A percentile compares a stretch with the other conserved stretches of the same genome.
Conservation (phyloP, 2,329 filamentous ascomycete species). For the Macrophomina pseudophaseolina region DNA sequence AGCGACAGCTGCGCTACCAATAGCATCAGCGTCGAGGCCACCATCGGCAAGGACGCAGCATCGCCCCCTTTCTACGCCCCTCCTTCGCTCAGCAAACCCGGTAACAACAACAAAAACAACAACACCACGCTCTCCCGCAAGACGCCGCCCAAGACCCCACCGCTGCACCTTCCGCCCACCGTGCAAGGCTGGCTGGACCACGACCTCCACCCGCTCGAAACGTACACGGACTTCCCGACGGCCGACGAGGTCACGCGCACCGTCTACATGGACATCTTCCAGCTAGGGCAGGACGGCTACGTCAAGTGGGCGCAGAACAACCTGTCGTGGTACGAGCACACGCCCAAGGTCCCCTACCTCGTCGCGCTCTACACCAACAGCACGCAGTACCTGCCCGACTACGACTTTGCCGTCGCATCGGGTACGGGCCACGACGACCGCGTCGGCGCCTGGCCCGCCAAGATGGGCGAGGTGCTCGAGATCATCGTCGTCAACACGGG, state of each 20-base stretch:
- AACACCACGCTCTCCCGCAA: conserved; percentile 26
- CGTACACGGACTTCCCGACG: conserved; percentile 40
- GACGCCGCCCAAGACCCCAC: conserved; percentile 30
- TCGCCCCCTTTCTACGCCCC: not conserved
- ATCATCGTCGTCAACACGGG: conserved; percentile 55
- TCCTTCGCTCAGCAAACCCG: too few relatives aligned
- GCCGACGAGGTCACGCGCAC: conserved; percentile 41
- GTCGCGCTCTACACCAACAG: conserved; percentile 59
- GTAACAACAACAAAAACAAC: not conserved
- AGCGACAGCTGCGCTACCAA: conserved; percentile 14
- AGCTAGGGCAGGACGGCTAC: conserved; percentile 28
- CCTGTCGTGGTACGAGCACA: conserved; percentile 31
- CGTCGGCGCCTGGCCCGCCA: conserved; percentile 57
- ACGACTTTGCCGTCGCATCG: conserved; percentile 56
- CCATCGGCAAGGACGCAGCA: not conserved
- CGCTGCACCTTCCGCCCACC: conserved; percentile 39
- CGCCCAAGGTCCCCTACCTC: conserved; percentile 51
- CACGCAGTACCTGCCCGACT: conserved; percentile 56
- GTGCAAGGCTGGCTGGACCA: conserved; percentile 47
- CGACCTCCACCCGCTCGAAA: conserved; percentile 40
- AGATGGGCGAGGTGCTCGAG: conserved; percentile 62
- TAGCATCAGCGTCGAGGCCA: not conserved
- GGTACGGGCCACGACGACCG: conserved; percentile 58
- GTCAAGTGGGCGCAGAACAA: conserved; percentile 35
- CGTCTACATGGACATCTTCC: conserved; percentile 38